Evolutionary conservation across 768 basidiomycete genomes (phyloP), one percentile per base, ranked within the genome.

Genomic region (Candolleomyces aberdarensis): DNA sequence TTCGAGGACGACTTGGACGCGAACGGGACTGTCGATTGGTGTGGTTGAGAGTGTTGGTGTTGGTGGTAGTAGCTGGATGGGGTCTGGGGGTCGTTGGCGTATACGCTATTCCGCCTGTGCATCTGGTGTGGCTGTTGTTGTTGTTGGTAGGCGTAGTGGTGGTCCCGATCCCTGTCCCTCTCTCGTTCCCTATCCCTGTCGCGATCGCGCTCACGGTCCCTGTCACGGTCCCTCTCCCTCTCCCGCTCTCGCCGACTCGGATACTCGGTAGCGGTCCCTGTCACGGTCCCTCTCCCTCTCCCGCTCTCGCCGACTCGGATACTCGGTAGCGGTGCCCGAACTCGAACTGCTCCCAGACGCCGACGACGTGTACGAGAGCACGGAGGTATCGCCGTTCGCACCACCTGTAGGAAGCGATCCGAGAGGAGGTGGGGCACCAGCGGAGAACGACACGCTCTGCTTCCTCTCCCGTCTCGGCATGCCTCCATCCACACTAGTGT

Each of bases 271-370:
- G 52, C 17, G 3, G n/a, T 57, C 56, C 41, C 57, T 39, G 8
- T 57, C 56, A 14, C 57, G 44, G 5, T 62, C 61, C 48, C 61
- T 50, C 3, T 62, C 57, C 47, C 61, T 57, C 4, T 62, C 55
- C 53, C 19, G 14, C 48, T 19, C 43, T 32, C 26, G 22, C 26
- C 49, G 3, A 13, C 44, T 19, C 5, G 44, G 44, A 46, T 15
- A 15, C 44, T 15, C 44, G 5, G 52, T 29, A 15, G 52, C 15
- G 5, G 52, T 22, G 3, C 29, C 15, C 52, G 52, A 54, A 5
- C 52, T 15, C 49, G 49, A 51, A 54, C 32, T 39, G 7, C 26
- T n/a, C 3, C 48, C 48, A 11, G 48, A 49, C 48, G 48, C 29
- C 15, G 52, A 54, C 29, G 52, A 31, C 15, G n/a, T n/a, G n/a